A percentile compares a stretch with the other conserved stretches of the same genome.
Conservation (phyloP, 2,329 filamentous ascomycete species). For the Hypoxylon sp. region DNA sequence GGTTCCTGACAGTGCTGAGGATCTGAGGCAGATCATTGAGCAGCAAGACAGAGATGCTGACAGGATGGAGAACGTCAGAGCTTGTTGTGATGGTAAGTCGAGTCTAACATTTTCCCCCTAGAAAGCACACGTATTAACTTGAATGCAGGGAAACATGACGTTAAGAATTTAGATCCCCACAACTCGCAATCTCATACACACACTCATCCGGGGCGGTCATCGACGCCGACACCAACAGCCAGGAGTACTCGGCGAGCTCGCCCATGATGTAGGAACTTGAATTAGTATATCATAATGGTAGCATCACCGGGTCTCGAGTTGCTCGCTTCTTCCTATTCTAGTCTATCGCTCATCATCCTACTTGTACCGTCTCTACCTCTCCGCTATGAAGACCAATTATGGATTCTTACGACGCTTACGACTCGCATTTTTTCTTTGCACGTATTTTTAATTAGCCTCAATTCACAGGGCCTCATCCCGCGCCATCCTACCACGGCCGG, state of each 20-base stretch:
- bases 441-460: slow-evolving; percentile 38
- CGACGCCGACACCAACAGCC: slow-evolving; percentile 56
- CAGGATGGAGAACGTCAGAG: slow-evolving; percentile 92
- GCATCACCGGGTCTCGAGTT: not conserved
- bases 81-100: slow-evolving; percentile 93
- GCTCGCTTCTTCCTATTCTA: slow-evolving; percentile 26
- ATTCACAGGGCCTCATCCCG: slow-evolving; percentile 29
- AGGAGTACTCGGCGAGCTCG: slow-evolving; percentile 57
- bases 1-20: slow-evolving; percentile 84
- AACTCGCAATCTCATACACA: slow-evolving; percentile 51
- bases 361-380: slow-evolving; percentile 30
- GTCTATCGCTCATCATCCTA: slow-evolving; percentile 43
- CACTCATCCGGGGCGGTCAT: slow-evolving; percentile 57
- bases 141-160: slow-evolving; percentile 78
- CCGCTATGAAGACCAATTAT: slow-evolving; percentile 47
- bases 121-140: slow-evolving; percentile 41
- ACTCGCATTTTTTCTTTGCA: slow-evolving; percentile 39
- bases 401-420: slow-evolving; percentile 50
- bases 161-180: slow-evolving; percentile 68
- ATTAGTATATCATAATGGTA: slow-evolving; percentile 12
- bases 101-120: slow-evolving; percentile 6
- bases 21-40: slow-evolving; percentile 84
- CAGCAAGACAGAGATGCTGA: slow-evolving; percentile 82
- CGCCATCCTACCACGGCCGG: slow-evolving; percentile 20
- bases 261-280: slow-evolving; percentile 46